Base-by-base conservation (phyloP, 164 flowering plant genomes). In the Santalum album region DNA sequence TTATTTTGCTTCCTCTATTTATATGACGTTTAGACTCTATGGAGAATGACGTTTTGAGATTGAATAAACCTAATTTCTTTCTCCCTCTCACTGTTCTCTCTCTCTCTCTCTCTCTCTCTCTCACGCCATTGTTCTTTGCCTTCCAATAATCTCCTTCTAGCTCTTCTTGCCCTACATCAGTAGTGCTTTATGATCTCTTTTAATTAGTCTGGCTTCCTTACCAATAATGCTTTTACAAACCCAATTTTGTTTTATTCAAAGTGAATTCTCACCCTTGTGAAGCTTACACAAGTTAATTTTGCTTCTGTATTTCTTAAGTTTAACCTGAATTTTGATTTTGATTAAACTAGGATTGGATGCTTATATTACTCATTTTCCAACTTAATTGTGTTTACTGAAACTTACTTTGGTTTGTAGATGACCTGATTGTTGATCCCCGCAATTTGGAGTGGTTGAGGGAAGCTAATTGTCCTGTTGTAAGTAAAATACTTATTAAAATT, bases 371-470 rank as follows among this genome's bases (percentile, higher is more conserved):
- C 9, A 7, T 29, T 39, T 43, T 50, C 35, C 25, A 25, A 12
- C n/a, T 12, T 17, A 6, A 17, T 42, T 42, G 45, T 42, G 27
- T 32, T 59, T 52, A 59, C 47, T 60, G 27, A 55, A 18, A 12
- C 18, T 56, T 15, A 2, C 18, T 61, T 73, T 74, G 35, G 27
- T 60, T 59, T 70, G 60, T 61, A 87, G 98, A 82, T 83, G 98
- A 92, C 68, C 72, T 92, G 68, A 78, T 92, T 64, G 98, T 92
- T 60, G 98, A 92, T 78, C 98, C 98, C 17, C 91, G 98, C 43
- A 92, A 92, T 65, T 73, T 89, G 48, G 96, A 92, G 67, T 92
- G 96, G 98, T 69, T 92, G 85, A 80, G 98, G 64, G 94, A 86
- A 65, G 91, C 96, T 36, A 83, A 84, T 59, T 92, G 96, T 58